Evolutionary conservation across 139 green algal species (phyloP).

Genomic region (Bryopsis sp.): DNA sequence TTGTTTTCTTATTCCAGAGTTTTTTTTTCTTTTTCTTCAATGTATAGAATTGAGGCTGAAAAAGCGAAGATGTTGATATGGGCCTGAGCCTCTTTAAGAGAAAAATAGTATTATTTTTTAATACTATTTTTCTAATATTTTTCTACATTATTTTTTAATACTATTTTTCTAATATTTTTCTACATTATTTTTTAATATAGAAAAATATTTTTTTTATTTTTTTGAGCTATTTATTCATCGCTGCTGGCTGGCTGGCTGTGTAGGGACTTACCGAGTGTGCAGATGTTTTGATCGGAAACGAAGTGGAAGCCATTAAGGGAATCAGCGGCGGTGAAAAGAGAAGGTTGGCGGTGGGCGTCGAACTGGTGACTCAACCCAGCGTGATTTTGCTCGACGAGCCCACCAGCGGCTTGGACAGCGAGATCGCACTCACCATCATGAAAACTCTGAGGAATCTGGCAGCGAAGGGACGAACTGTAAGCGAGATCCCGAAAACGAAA

Average conservation of each 20-base stretch:
- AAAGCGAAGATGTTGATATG: no score
- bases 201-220: no score
- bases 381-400: conserved; percentile 68
- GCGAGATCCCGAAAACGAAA: neutral
- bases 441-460: conserved; percentile 37
- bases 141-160: neutral
- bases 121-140: no score
- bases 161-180: no score
- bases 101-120: neutral
- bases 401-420: conserved; percentile 59
- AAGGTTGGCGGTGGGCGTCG: conserved; percentile 52
- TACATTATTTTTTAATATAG: neutral
- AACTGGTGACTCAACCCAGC: conserved; percentile 54
- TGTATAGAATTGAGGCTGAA: no score
- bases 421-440: conserved; percentile 58
- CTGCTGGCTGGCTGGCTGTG: no score
- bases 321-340: conserved; percentile 61
- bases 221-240: no score
- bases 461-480: conserved; percentile 36
- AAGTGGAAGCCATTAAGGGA: conserved; percentile 53
- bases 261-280: conserved; percentile 40
- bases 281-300: conserved; percentile 56
- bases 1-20: no score
- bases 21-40: no score
- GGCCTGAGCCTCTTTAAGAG: neutral